Conservation (phyloP, 805 yeast genomes). For the Lipomyces oligophaga region DNA sequence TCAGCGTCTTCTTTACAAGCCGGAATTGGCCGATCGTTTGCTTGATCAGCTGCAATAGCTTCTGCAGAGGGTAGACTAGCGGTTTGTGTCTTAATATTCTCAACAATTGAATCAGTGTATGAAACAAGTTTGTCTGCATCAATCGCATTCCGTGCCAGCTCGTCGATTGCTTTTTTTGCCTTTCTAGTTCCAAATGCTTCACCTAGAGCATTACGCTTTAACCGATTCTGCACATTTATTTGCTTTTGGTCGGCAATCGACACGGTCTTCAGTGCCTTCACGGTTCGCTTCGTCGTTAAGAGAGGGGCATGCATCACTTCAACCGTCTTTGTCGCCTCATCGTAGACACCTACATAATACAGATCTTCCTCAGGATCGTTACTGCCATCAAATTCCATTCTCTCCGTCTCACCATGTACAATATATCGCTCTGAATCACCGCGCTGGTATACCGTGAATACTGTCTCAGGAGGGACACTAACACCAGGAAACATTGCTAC, state of each 20-base stretch:
- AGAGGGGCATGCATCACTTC: constrained; percentile 65
- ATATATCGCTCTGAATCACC: constrained; percentile 42
- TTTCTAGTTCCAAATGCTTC: constrained; percentile 96
- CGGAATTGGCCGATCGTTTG: constrained; percentile 80
- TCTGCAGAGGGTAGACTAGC: constrained; percentile 63
- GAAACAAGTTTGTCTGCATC: constrained; percentile 77
- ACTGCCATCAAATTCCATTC: constrained; percentile 68
- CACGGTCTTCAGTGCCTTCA: constrained; percentile 54
- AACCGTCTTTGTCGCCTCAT: constrained; percentile 58
- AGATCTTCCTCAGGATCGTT: constrained; percentile 39
- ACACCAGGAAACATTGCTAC: constrained; percentile 63
- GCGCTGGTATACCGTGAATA: constrained; percentile 60
- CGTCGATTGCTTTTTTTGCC: constrained; percentile 86
- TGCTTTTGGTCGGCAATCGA: constrained; percentile 65
- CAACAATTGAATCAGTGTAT: constrained; percentile 76
- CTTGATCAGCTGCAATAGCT: constrained; percentile 45
- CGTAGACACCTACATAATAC: constrained; percentile 71
- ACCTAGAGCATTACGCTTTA: constrained; percentile 81
- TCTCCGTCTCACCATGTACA: constrained; percentile 74
- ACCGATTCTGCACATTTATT: constrained; percentile 45
- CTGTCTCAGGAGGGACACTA: constrained; percentile 53
- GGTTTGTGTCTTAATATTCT: constrained; percentile 67
- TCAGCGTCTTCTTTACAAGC: constrained; percentile 72
- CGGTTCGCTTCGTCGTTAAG: constrained; percentile 57
- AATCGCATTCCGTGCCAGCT: constrained; percentile 74